A percentile compares a stretch with the other conserved stretches of the same genome.
phyloP scores from a whole-genome alignment of 768 basidiomycete genomes.

The Rhizopogon rudus region DNA sequence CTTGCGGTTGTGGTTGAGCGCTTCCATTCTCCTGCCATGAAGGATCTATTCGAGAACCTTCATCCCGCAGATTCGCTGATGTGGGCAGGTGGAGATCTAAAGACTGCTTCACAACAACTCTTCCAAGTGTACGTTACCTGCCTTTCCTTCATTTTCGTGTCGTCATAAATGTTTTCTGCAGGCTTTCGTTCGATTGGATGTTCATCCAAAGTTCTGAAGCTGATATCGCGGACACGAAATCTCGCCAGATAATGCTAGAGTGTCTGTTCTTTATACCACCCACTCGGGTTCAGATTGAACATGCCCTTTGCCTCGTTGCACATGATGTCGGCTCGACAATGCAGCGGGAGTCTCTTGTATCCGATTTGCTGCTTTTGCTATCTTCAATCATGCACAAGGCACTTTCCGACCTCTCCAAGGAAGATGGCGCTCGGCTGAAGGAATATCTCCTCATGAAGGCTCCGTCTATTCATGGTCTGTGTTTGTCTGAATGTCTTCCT shows the following conservation, averaged over 20 bases:
- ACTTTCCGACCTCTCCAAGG: constrained; percentile 17
- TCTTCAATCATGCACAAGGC: constrained; percentile 31
- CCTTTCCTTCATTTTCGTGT: background rate
- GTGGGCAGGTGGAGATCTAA: constrained; percentile 26
- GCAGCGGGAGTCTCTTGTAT: constrained; percentile 17
- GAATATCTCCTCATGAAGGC: constrained; percentile 32
- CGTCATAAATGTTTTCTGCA: background rate
- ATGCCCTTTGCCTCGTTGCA: constrained; percentile 32
- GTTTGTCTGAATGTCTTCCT: constrained; percentile 24
- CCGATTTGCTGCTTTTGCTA: constrained; percentile 34
- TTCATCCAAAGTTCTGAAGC: constrained; percentile 31
- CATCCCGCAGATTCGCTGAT: constrained; percentile 38
- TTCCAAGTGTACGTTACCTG: background rate
- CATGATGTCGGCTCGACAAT: constrained; percentile 27
- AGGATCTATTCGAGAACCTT: constrained; percentile 37
- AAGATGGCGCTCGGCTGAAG: constrained; percentile 34
- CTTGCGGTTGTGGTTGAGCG: constrained; percentile 34
- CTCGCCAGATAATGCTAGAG: constrained; percentile 31
- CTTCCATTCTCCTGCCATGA: constrained; percentile 38
- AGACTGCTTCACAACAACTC: background rate
- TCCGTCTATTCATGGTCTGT: constrained; percentile 29
- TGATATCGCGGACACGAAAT: constrained; percentile 14
- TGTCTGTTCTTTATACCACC: constrained; percentile 22
- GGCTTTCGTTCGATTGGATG: constrained; percentile 39
- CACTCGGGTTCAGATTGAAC: constrained; percentile 27